Base-by-base conservation (phyloP, 164 flowering plant genomes). In the Tetrastigma voinierianum region DNA sequence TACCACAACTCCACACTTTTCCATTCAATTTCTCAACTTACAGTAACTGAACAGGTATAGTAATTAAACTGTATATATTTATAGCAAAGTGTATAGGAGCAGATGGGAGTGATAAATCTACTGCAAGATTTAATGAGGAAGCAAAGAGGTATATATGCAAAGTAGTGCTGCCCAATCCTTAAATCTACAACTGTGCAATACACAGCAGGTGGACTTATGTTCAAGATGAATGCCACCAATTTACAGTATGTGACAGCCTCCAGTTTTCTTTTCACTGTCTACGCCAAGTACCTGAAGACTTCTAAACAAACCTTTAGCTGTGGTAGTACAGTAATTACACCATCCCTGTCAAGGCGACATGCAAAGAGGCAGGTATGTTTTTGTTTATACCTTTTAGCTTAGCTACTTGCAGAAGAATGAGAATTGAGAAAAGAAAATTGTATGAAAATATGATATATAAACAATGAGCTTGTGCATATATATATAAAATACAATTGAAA, bases 131-230 rank as follows among this genome's bases (percentile, higher is more conserved):
- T 52, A 32, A 54, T 9, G 43, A 54, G n/a, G 14, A 60, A 24
- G 70, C 78, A 7, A 55, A 74, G 25, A 19, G 12, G 10, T 74
- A 66, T 24, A 51, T 74, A 13, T 81, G 84, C 66, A n/a, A n/a
- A 49, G 57, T 10, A n/a, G 60, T 77, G 8, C 24, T 81, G 4
- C 84, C 84, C 1, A 70, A 66, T n/a, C 7, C 71, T 80, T 1
- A 76, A 79, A 15, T 72, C 53, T 44, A 53, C 63, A 12, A 16
- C 62, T 10, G 65, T 67, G 10, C 16, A 59, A 44, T 78, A 76
- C 67, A 75, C 81, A 4, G 74, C 74, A 67, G 80, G 85, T 21
- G 85, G 81, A 16, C 78, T 82, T 9, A 13, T 82, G 4, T 75
- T 62, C 62, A 79, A 77, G 54, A 46, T 67, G 61, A 54, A 57